Percentiles rank a stretch among this genome's conserved stretches.
These are phyloP conservation scores for Exidia glandulosa DNA, from an alignment of 768 basidiomycete genomes.

Conservation along the genomic window DNA sequence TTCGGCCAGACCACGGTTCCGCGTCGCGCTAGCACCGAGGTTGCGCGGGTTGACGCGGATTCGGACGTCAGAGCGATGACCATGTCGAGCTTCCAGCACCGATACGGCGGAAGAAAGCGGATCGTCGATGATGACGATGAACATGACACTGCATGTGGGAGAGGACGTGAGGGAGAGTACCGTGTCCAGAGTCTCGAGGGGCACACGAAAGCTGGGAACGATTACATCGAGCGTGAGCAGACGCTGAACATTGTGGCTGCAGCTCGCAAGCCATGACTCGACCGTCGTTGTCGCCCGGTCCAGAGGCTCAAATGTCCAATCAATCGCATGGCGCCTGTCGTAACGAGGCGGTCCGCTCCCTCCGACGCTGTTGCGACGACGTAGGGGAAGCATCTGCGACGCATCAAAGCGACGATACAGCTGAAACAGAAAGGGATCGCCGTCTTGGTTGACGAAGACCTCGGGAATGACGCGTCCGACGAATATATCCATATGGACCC, in stretches of 20 bases:
- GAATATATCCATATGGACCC: constrained; percentile 46
- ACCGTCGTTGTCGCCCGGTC: constrained; percentile 27
- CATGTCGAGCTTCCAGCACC: constrained; percentile 28
- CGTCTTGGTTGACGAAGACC: constrained; percentile 47
- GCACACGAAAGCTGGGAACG: constrained; percentile 46
- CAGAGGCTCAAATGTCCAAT: constrained; percentile 41
- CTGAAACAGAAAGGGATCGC: constrained; percentile 47
- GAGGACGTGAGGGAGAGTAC: constrained; percentile 38
- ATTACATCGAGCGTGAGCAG: constrained; percentile 44
- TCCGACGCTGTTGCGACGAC: constrained; percentile 35
- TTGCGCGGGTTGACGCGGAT: constrained; percentile 40
- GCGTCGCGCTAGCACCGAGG: constrained; percentile 40
- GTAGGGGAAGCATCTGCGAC: constrained; percentile 31
- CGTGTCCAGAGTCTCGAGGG: constrained; percentile 29
- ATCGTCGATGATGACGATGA: constrained; percentile 48
- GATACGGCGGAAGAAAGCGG: constrained; percentile 30
- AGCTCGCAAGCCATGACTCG: constrained; percentile 25
- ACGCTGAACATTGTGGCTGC: constrained; percentile 13
- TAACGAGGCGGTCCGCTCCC: constrained; percentile 38
- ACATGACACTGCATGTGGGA: constrained; percentile 35
- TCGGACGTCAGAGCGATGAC: constrained; percentile 36
- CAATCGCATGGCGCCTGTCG: constrained; percentile 28
- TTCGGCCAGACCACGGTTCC: constrained; percentile 44
- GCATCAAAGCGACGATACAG: constrained; percentile 48
- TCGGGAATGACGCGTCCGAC: constrained; percentile 37